Base-by-base conservation (phyloP, 352 stramenopile species). In the Phytopythium oedochilum region DNA sequence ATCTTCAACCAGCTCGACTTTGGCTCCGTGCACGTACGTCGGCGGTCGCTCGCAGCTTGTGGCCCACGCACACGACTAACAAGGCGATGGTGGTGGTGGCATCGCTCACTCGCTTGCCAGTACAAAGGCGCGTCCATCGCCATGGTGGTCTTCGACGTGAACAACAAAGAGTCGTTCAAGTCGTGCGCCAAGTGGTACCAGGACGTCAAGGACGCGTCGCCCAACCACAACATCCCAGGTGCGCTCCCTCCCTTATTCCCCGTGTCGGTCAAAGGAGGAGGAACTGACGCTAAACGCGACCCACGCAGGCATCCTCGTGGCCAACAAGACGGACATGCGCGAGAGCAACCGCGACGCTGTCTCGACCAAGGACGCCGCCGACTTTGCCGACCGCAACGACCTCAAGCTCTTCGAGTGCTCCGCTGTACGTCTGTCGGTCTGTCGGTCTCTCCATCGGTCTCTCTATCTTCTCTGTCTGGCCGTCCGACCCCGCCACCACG, bases 1-100 rank as follows among this genome's bases (percentile, higher is more conserved):
- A 91, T 98, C 51, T 98, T 98, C 73, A 98, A 98, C 57, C 91
- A 98, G 60, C 77, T 94, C 53, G 88, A 96, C 51, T 94, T 97
- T 65, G 83, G 86, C 34, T 75, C 83, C 10, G 70, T 82, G 17
- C 78, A 94, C 28, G 81, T 89, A 76, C n/a, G 70, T 58, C 9
- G 26, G 6, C 5, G 9, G 35, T 15, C 22, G 48, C 12, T 11
- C n/a, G 44, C 7, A 32, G n/a, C n/a, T n/a, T n/a, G n/a, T n/a
- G n/a, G n/a, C n/a, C n/a, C n/a, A n/a, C n/a, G n/a, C n/a, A n/a
- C n/a, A n/a, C n/a, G n/a, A n/a, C n/a, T n/a, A n/a, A n/a, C n/a
- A n/a, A n/a, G n/a, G n/a, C n/a, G n/a, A n/a, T n/a, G n/a, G n/a
- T n/a, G n/a, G 29, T 11, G 15, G 18, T 29, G 17, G 4, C 31